Percentiles rank a stretch among this genome's conserved stretches.
These are phyloP conservation scores for Pseudogymnoascus sp. DNA, from an alignment of 2,329 filamentous ascomycete species.

Conservation along the genomic window DNA sequence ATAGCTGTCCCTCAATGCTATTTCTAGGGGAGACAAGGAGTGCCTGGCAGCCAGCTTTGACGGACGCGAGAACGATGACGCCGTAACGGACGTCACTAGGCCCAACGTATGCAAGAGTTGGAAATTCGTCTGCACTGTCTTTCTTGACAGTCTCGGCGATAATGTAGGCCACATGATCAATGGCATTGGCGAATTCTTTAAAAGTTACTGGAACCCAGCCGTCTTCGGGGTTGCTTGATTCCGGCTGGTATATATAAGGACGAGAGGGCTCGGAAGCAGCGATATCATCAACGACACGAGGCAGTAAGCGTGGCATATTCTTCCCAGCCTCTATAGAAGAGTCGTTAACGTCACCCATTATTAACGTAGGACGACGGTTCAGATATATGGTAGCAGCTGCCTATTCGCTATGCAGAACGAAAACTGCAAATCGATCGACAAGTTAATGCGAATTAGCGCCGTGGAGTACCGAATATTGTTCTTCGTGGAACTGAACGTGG, in stretches of 20 bases:
- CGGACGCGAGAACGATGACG: constrained; percentile 21
- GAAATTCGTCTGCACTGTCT: constrained; percentile 16
- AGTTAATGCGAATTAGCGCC: not conserved
- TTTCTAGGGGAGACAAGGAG: constrained; percentile 32
- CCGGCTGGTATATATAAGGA: constrained; percentile 32
- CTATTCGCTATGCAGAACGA: not conserved
- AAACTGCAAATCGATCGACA: not conserved
- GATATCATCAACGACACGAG: constrained; percentile 34
- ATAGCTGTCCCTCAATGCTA: constrained; percentile 28
- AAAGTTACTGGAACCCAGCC: constrained; percentile 36
- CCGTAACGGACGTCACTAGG: constrained; percentile 26
- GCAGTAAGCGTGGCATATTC: constrained; percentile 27
- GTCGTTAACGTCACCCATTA: not conserved
- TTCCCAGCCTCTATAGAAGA: not conserved
- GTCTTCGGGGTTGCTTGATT: constrained; percentile 31
- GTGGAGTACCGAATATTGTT: not conserved
- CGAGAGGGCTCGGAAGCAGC: constrained; percentile 30
- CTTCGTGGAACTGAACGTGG: not conserved
- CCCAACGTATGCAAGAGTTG: constrained; percentile 40
- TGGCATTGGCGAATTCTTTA: constrained; percentile 33
- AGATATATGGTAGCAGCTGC: not conserved
- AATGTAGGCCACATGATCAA: constrained; percentile 34
- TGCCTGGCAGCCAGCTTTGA: constrained; percentile 31
- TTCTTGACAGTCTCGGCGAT: constrained; percentile 25
- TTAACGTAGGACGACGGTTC: not conserved